Evolutionary conservation across 2,329 filamentous ascomycete species (phyloP).

Genomic region (Paraphaeosphaeria minitans): DNA sequence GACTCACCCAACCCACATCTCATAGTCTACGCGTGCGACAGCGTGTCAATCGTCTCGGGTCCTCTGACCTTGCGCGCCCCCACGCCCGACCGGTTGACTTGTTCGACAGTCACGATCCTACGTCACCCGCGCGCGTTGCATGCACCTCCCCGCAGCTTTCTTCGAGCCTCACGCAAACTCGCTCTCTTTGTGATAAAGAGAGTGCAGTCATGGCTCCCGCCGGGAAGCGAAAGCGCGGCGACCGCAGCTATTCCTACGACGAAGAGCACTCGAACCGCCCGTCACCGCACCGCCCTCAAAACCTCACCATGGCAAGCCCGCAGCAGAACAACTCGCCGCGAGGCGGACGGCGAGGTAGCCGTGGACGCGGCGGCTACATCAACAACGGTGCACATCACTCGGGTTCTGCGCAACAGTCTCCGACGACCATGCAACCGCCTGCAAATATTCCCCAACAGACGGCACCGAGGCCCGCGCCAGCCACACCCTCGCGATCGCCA

Average conservation of each 20-base stretch:
- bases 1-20: conserved; percentile 19
- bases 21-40: conserved; percentile 16
- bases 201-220: conserved; percentile 56
- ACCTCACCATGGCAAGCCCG: conserved; percentile 57
- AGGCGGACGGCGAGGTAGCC: conserved; percentile 36
- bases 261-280: conserved; percentile 48
- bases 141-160: conserved; percentile 34
- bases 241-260: conserved; percentile 53
- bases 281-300: conserved; percentile 58
- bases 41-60: conserved; percentile 14
- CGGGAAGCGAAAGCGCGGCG: conserved; percentile 62
- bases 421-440: conserved; percentile 40
- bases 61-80: conserved; percentile 1
- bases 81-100: conserved; percentile 6
- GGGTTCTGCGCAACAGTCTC: conserved; percentile 33
- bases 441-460: conserved; percentile 24
- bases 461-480: conserved; percentile 23
- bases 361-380: conserved; percentile 37
- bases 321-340: conserved; percentile 40
- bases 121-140: conserved; percentile 26
- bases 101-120: background rate
- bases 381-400: conserved; percentile 40
- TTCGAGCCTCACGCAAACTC: conserved; percentile 26
- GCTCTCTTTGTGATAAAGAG: conserved; percentile 36
- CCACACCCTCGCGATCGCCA: conserved; percentile 24